Percentiles rank a stretch among this genome's conserved stretches.
Evolutionary conservation across 2,329 filamentous ascomycete genomes (phyloP).

Genomic region (Chaetomium olivaceum): DNA sequence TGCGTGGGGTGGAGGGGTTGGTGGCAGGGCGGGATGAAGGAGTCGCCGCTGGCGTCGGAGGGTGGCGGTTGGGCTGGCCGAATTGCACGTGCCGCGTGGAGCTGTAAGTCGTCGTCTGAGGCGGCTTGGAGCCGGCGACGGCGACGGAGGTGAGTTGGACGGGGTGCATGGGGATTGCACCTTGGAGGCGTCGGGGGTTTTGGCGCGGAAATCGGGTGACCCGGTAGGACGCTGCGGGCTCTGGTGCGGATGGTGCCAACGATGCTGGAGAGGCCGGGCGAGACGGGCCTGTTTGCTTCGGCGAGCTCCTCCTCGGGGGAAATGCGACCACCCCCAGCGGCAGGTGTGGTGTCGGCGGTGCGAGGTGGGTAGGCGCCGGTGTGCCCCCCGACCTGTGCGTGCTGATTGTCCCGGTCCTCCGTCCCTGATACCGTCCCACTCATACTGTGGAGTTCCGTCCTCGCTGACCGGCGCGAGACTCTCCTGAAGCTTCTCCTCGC

Average conservation of each 20-base stretch:
- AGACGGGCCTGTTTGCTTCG: slow-evolving; percentile 52
- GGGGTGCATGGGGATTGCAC: slow-evolving; percentile 59
- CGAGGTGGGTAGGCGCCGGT: slow-evolving; percentile 40
- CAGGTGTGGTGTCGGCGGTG: slow-evolving; percentile 57
- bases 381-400: slow-evolving; percentile 43
- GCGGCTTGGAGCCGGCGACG: slow-evolving; percentile 49
- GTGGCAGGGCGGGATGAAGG: slow-evolving; percentile 51
- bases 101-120: slow-evolving; percentile 46
- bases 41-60: slow-evolving; percentile 11
- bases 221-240: slow-evolving; percentile 44
- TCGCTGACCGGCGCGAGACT: slow-evolving; percentile 74
- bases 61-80: slow-evolving; percentile 36
- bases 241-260: slow-evolving; percentile 57
- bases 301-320: slow-evolving; percentile 67
- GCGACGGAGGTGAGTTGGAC: slow-evolving; percentile 64
- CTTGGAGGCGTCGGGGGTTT: slow-evolving; percentile 36
- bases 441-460: slow-evolving; percentile 67
- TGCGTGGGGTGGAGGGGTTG: slow-evolving; percentile 60
- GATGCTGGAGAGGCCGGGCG: slow-evolving; percentile 56
- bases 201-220: slow-evolving; percentile 43
- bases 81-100: slow-evolving; percentile 52
- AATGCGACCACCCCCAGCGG: slow-evolving; percentile 87
- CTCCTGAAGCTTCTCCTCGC: slow-evolving; percentile 73
- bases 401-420: slow-evolving; percentile 50
- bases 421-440: slow-evolving; percentile 89